Conservation (phyloP, 495 filamentous ascomycete species). For the Penicillium waksmanii region DNA sequence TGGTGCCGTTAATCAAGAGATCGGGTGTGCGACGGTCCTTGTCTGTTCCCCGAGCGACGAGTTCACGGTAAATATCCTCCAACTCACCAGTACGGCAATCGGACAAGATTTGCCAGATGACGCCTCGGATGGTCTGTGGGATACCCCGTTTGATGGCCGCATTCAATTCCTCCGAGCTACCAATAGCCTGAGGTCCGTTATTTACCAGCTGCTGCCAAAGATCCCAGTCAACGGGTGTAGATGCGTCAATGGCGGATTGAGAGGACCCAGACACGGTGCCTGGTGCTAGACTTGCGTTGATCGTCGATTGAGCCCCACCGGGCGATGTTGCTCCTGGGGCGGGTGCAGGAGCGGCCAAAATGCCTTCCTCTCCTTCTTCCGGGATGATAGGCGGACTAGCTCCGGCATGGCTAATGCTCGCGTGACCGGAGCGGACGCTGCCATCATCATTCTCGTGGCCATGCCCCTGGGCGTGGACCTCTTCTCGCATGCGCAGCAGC, state of each 20-base stretch:
- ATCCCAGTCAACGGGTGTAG: conserved; percentile 88
- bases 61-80: conserved; percentile 83
- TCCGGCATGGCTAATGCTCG: conserved; percentile 55
- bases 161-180: conserved; percentile 85
- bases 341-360: conserved; percentile 24
- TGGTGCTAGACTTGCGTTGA: too few relatives aligned
- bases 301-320: conserved; percentile 42
- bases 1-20: conserved; percentile 43
- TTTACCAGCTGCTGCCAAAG: conserved; percentile 96
- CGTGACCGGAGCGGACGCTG: conserved; percentile 41
- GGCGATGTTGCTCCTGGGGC: conserved; percentile 53
- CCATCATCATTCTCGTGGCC: conserved; percentile 48
- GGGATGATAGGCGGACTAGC: conserved; percentile 56
- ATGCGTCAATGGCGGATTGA: conserved; percentile 62
- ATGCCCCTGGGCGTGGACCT: conserved; percentile 50
- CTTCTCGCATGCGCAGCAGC: conserved; percentile 77
- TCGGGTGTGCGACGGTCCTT: conserved; percentile 58
- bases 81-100: conserved; percentile 91
- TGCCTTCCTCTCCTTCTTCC: conserved; percentile 56
- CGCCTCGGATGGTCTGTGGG: conserved; percentile 89
- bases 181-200: conserved; percentile 84
- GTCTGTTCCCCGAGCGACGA: conserved; percentile 77
- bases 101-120: conserved; percentile 96
- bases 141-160: conserved; percentile 91
- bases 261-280: too few relatives aligned